Base-by-base conservation (phyloP, 129 eudicot genomes). In the Helichrysum umbraculigerum region DNA sequence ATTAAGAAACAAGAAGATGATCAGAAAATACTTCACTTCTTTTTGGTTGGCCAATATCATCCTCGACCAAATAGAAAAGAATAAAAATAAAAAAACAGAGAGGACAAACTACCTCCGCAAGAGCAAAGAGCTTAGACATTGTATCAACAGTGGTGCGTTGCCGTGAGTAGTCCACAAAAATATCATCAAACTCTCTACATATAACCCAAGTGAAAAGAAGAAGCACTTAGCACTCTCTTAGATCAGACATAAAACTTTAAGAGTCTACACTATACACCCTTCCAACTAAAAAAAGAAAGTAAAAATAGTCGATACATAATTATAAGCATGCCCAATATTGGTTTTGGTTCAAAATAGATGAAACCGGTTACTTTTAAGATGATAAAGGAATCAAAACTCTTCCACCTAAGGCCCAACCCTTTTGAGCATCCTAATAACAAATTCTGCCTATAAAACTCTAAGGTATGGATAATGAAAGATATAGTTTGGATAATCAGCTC, bases 161-260 rank as follows among this genome's bases (percentile, higher is more conserved):
- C 73, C 99, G 83, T 14, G 97, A 94, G 68, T 89, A 94, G 52
- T 94, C 99, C 86, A 94, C 58, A 34, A 91, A 74, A 21, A 91
- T 66, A 50, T 86, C 93, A 81, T 94, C 99, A 68, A 84, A 91
- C 60, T 94, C 97, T 15, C 99, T 94, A 82, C 75, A 81, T 29
- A 64, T 41, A 15, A 69, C 28, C 69, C 33, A 66, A 68, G 73
- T 3, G 39, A 70, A 71, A 42, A 72, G 14, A 74, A 70, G 42
- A 19, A 6, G 4, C 72, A 57, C 47, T 37, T 69, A 71, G 37
- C 58, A 75, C 59, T 42, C 73, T 35, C 41, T 66, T 73, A 73
- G 29, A 74, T 71, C 32, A 72, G 63, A 52, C 72, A 35, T 59
- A 68, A 68, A 47, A 59, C 8, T 37, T 22, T 51, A 34, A 72